Percentiles rank a stretch among this genome's conserved stretches.
phyloP scores from a whole-genome alignment of 192 early-diverging fungal species.

The Coemansia javaensis region DNA sequence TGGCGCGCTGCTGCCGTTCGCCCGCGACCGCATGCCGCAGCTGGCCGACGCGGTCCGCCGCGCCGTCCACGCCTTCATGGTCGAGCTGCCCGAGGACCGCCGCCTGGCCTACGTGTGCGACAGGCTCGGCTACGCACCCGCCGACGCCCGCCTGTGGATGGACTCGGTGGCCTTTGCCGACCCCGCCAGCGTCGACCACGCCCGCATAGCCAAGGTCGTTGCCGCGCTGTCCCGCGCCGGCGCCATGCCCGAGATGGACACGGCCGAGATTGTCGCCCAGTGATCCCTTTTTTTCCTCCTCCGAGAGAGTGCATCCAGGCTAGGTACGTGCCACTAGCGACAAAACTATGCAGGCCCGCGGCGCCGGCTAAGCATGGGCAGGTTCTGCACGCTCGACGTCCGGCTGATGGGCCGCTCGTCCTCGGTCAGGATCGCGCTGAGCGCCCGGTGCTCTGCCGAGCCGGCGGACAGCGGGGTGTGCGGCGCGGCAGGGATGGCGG shows the following conservation, averaged over 20 bases:
- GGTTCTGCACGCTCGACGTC: conserved; percentile 23
- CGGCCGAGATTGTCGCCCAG: too few relatives aligned
- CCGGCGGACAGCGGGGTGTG: too few relatives aligned
- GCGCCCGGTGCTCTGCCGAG: too few relatives aligned
- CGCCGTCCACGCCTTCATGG: conserved; percentile 13
- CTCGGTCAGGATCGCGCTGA: neutral
- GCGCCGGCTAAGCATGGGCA: conserved; percentile 12
- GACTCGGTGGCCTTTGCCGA: conserved; percentile 30
- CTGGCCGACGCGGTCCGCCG: conserved; percentile 5
- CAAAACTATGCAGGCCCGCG: too few relatives aligned
- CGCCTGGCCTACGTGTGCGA: conserved; percentile 18
- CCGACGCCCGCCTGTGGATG: conserved; percentile 23
- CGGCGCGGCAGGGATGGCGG: too few relatives aligned
- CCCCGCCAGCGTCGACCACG: conserved; percentile 17
- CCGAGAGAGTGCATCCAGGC: too few relatives aligned
- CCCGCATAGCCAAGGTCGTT: conserved; percentile 8
- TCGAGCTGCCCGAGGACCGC: neutral
- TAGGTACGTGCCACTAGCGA: too few relatives aligned
- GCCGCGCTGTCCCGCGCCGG: too few relatives aligned
- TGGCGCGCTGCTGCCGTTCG: conserved; percentile 44
- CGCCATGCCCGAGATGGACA: too few relatives aligned
- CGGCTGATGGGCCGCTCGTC: conserved; percentile 13
- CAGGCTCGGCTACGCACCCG: conserved; percentile 20
- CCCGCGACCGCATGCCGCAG: neutral
- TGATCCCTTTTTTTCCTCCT: too few relatives aligned